Conservation (phyloP, 176 grass and related monocot genomes). For the Musa itinerans region DNA sequence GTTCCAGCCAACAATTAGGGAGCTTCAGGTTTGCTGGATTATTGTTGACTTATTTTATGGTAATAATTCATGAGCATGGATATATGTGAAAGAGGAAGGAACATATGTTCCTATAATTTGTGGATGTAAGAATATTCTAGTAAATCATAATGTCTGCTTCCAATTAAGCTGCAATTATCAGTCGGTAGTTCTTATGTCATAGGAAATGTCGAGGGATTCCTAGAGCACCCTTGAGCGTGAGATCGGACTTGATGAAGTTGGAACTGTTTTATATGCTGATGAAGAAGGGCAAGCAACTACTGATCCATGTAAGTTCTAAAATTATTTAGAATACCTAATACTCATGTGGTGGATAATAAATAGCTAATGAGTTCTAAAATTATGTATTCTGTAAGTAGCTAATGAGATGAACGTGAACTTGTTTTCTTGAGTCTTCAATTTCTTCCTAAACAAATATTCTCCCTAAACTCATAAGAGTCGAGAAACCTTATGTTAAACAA, state of each 20-base stretch:
- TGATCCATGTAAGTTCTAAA: slow-evolving; percentile 49
- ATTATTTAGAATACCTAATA: slow-evolving; percentile 6
- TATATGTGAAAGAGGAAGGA: neutral
- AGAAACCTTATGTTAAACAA: neutral
- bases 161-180: slow-evolving; percentile 6
- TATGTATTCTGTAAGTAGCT: too few relatives aligned
- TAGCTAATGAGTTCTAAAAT: neutral
- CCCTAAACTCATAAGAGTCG: too few relatives aligned
- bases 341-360: neutral
- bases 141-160: neutral
- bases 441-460: too few relatives aligned
- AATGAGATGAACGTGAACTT: neutral
- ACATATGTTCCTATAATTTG: neutral
- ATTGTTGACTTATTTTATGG: slow-evolving; percentile 1
- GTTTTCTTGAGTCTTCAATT: neutral
- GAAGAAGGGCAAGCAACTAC: slow-evolving; percentile 35
- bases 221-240: slow-evolving; percentile 87
- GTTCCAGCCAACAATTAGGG: slow-evolving; percentile 89
- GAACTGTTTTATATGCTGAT: slow-evolving; percentile 26
- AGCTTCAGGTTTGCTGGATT: slow-evolving; percentile 61
- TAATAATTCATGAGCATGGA: neutral
- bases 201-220: slow-evolving; percentile 96
- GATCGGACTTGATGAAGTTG: slow-evolving; percentile 82
- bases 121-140: neutral
- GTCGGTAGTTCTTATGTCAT: slow-evolving; percentile 13